Base-by-base conservation (phyloP, 2,329 filamentous ascomycete species). In the Curvularia hawaiiensis region DNA sequence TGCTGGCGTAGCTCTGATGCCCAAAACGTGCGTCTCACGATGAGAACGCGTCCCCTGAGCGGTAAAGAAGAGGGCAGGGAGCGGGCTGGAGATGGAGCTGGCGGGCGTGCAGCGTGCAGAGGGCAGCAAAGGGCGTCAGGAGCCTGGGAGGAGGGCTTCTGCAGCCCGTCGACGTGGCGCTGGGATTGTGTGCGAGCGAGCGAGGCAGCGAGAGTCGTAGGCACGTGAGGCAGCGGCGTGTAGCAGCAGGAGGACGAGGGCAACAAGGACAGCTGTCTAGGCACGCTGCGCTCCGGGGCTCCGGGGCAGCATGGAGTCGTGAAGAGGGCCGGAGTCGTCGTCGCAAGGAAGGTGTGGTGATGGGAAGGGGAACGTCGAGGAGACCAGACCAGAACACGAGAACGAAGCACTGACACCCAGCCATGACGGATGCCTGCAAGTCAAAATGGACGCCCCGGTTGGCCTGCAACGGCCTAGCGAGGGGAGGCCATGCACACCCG, bases 101-200 rank as follows among this genome's bases (percentile, higher is more conserved):
- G 40, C 18, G 48, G 33, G 26, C 46, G 43, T 20, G 52, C 24
- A 52, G 50, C 49, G 56, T 40, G 51, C 41, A 40, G 46, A 31
- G 31, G 60, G n/a, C 30, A 50, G 49, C 52, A 54, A 54, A 58
- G 50, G 58, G 46, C 39, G 47, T 59, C 48, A 10, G 45, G 44
- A 40, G 48, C 41, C 45, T 45, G 26, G 54, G 51, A 45, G 50
- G 44, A 52, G 56, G 52, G 54, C 50, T 49, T 53, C 48, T 59
- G 58, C 56, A 52, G 58, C 56, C 66, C 61, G 70, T 75, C 66
- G 67, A 74, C 69, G 72, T 75, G 72, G 73, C 71, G 71, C 64
- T 67, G 67, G 54, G 60, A 28, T 52, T 54, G 62, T 57, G 61
- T 68, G 65, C 56, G 61, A 61, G 58, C 48, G 54, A 43, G 10